Percentiles rank a stretch among this genome's conserved stretches.
phyloP scores from a whole-genome alignment of 2,329 filamentous ascomycete genomes.

The Coniosporium uncinatum region DNA sequence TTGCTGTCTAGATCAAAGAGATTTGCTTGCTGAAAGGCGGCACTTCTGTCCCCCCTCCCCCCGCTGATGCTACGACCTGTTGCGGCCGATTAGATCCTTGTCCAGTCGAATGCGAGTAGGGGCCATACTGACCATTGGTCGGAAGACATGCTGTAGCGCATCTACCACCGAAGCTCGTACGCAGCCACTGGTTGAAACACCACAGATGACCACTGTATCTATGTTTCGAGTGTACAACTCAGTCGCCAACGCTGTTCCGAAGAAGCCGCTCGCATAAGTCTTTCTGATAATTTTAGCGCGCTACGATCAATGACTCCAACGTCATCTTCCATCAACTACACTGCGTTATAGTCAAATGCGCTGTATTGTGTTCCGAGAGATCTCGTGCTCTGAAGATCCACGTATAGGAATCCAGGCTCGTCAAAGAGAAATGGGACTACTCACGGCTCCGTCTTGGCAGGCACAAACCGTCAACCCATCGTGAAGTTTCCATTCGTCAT shows the following conservation, averaged over 20 bases:
- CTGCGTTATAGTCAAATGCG: no score
- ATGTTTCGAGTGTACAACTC: constrained; percentile 28
- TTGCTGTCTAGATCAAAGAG: constrained; percentile 40
- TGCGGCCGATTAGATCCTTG: no score
- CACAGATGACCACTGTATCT: constrained; percentile 40
- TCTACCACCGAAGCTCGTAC: constrained; percentile 38
- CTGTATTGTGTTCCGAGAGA: no score
- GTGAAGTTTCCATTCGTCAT: constrained; percentile 29
- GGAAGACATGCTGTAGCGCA: not conserved
- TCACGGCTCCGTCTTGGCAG: constrained; percentile 20
- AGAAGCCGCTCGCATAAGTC: constrained; percentile 38
- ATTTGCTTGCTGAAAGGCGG: constrained; percentile 37
- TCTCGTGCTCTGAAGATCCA: no score
- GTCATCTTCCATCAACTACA: no score
- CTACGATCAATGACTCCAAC: no score
- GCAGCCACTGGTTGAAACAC: constrained; percentile 41
- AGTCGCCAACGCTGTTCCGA: constrained; percentile 36
- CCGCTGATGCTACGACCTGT: constrained; percentile 37
- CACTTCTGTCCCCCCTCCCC: constrained; percentile 38
- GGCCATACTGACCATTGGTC: not conserved
- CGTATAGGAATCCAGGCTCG: no score
- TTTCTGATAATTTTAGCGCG: constrained; percentile 37
- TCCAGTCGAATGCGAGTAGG: not conserved
- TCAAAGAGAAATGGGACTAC: no score
- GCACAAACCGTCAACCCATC: constrained; percentile 32